Evolutionary conservation across 2,329 filamentous ascomycete genomes (phyloP).

Genomic region (Ceratocystis eucalypticola): DNA sequence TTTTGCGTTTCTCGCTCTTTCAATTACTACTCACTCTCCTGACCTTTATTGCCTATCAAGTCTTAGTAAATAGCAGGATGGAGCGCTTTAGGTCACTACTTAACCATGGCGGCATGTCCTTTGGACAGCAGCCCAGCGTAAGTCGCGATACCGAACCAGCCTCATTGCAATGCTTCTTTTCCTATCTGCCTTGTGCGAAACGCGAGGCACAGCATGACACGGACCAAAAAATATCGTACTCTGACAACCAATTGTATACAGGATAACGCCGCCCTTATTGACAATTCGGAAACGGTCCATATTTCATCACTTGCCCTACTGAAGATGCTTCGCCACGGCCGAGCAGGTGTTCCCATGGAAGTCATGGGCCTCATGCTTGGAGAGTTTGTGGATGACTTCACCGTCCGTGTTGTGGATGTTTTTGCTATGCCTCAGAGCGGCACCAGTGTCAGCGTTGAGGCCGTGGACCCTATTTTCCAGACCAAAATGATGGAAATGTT

Average conservation of each 20-base stretch:
- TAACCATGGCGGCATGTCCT: constrained; percentile 8
- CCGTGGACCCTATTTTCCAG: constrained; percentile 96
- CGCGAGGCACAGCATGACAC: not conserved
- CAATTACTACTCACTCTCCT: not conserved
- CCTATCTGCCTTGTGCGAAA: not conserved
- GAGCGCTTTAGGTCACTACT: constrained; percentile 17
- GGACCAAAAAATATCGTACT: not conserved
- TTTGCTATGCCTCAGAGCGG: constrained; percentile 99
- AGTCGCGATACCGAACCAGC: constrained; percentile 1
- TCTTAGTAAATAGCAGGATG: constrained; percentile 10
- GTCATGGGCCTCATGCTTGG: constrained; percentile 91
- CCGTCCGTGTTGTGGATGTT: constrained; percentile 92
- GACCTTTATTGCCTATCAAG: not conserved
- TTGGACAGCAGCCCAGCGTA: constrained; percentile 13
- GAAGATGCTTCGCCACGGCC: constrained; percentile 97
- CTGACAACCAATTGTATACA: constrained; percentile 27
- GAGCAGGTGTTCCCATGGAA: constrained; percentile 97
- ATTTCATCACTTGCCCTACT: constrained; percentile 93
- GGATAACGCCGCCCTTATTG: constrained; percentile 85
- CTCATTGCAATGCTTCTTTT: not conserved
- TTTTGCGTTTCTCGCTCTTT: not conserved
- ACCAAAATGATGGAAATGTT: constrained; percentile 99
- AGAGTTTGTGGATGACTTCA: constrained; percentile 37
- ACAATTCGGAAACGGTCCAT: constrained; percentile 98
- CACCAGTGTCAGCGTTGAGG: constrained; percentile 95